Evolutionary conservation across 148 eudicot genomes (phyloP), one percentile per base, ranked within the genome.

Genomic region (Vaccinium darrowii): DNA sequence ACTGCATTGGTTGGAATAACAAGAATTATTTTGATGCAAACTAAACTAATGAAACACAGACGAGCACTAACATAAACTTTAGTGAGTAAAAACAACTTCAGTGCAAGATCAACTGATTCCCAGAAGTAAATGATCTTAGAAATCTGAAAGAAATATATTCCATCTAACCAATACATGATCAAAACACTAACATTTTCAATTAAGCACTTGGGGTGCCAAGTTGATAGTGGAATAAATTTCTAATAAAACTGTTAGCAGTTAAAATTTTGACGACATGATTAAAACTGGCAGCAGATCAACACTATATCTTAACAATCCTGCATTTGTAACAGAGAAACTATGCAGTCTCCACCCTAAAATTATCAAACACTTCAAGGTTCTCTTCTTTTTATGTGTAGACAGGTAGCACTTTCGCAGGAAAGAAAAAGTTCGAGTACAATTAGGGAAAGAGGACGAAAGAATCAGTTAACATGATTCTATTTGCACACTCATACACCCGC

Each of bases 1-100:
- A 96, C 99, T 96, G 91, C 50, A 84, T 56, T 76, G 56, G 87
- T 73, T 23, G 23, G 80, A 52, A 54, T 13, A 60, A 53, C 14
- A 73, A 52, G 36, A 39, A 13, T 71, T 49, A 49, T 3, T 82
- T 5, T 36, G 19, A 21, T 19, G 33, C 21, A 83, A 47, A 33
- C 62, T n/a, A 23, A 23, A 49, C 56, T 51, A 43, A 1, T 23
- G 11, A 78, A 52, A 83, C 15, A 82, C 36, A 23, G 18, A 71
- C 18, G 84, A 69, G 19, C 49, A 69, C 16, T 50, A 50, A 51
- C 1, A 21, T 18, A 71, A 71, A 82, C 54, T 10, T 16, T 25
- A 27, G 8, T 15, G 25, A 0, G 12, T 43, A 23, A 10, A 81
- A 3, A 21, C 62, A 63, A 14, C 5, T 49, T 8, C 65, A 30